These are phyloP conservation scores for Trametes elegans DNA, from an alignment of 768 basidiomycete species.

Conservation along the genomic window DNA sequence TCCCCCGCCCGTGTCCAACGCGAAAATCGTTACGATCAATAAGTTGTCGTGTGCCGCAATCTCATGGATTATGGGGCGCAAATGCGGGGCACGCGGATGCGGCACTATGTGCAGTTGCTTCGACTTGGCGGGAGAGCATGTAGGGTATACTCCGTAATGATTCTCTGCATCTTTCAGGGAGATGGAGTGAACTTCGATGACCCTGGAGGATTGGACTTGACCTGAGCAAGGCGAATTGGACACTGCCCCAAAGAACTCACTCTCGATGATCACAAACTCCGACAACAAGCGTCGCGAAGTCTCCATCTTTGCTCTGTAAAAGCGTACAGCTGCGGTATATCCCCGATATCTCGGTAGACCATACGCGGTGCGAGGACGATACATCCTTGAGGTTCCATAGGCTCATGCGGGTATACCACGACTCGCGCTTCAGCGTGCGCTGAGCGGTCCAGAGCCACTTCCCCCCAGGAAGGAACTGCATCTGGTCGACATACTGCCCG, in stretches of 20 bases:
- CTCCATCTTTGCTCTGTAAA: constrained; percentile 11
- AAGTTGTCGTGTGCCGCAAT: constrained; percentile 12
- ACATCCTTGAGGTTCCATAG: constrained; percentile 43
- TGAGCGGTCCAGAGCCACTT: constrained; percentile 48
- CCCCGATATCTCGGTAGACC: constrained; percentile 27
- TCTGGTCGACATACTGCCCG: constrained; percentile 40
- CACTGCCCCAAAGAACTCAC: constrained; percentile 15
- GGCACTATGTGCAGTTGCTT: constrained; percentile 13
- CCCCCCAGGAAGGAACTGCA: constrained; percentile 47
- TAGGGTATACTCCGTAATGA: constrained; percentile 12
- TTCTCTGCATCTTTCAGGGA: constrained; percentile 8
- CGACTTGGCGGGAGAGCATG: constrained; percentile 5
- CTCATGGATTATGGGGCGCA: constrained; percentile 20
- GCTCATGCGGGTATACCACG: constrained; percentile 37
- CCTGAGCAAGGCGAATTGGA: background rate
- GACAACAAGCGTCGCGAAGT: constrained; percentile 23
- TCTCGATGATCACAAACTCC: constrained; percentile 24
- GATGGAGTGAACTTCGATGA: constrained; percentile 20
- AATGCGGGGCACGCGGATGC: constrained; percentile 17
- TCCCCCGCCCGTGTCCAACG: constrained; percentile 18
- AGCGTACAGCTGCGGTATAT: constrained; percentile 25
- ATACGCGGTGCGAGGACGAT: constrained; percentile 24
- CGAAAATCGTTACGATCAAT: constrained; percentile 23
- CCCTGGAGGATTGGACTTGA: constrained; percentile 4
- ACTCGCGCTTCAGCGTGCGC: constrained; percentile 29